These are phyloP conservation scores for Dipteronia dyeriana DNA, from an alignment of 345 rosid species.

Conservation along the genomic window DNA sequence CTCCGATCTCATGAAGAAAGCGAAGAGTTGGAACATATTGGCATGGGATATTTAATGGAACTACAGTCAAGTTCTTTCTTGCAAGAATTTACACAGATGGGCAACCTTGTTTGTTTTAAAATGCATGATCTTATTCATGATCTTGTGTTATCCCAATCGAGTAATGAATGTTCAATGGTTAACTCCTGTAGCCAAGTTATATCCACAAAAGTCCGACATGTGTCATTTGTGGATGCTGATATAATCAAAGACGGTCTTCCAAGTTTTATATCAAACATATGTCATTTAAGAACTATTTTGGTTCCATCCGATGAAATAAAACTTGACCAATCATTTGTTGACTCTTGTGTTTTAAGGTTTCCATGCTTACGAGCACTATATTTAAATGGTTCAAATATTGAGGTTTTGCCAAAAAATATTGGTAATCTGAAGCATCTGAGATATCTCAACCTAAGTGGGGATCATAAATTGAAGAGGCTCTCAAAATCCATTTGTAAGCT, in stretches of 20 bases:
- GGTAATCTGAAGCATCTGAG: slow-evolving; percentile 25
- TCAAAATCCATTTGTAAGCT: slow-evolving; percentile 14
- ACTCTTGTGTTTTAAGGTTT: background rate
- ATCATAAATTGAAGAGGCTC: background rate
- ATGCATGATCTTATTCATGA: slow-evolving; percentile 26
- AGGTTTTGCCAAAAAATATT: slow-evolving; percentile 20
- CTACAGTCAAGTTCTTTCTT: too few species aligned
- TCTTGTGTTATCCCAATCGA: background rate
- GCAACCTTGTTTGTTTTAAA: background rate
- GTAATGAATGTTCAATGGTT: background rate
- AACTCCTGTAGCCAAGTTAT: rapidly evolving
- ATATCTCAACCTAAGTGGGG: slow-evolving; percentile 12
- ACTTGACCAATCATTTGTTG: too few species aligned
- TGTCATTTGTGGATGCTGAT: background rate
- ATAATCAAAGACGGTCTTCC: background rate
- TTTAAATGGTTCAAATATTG: background rate
- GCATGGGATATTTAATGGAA: too few species aligned
- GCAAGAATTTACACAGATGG: too few species aligned
- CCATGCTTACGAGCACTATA: slow-evolving; percentile 16
- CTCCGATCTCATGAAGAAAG: too few species aligned
- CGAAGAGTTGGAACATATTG: too few species aligned
- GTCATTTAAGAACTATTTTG: background rate
- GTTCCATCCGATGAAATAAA: too few species aligned
- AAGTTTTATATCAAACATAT: background rate
- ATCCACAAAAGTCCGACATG: too few species aligned